A percentile compares a stretch with the other conserved stretches of the same genome.
Conservation (phyloP, 257 asterid species). For the Orobanche coerulescens region DNA sequence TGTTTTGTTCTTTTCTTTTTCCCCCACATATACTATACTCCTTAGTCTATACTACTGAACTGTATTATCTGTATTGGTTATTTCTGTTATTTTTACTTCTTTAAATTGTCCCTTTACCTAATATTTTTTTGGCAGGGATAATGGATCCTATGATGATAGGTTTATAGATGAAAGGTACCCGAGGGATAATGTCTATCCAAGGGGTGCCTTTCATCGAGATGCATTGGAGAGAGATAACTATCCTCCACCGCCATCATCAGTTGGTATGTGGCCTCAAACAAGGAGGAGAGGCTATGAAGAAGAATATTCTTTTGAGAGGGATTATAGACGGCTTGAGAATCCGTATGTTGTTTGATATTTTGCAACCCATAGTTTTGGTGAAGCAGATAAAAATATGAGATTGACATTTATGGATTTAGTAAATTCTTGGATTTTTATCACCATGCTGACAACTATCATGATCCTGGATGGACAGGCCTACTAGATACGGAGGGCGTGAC, state of each 20-base stretch:
- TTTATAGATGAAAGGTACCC: conserved; percentile 81
- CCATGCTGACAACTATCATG: conserved; percentile 33
- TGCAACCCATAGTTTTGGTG: conserved; percentile 27
- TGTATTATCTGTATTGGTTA: neutral
- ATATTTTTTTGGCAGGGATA: conserved; percentile 62
- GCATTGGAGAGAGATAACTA: conserved; percentile 70
- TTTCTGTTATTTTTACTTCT: conserved; percentile 24
- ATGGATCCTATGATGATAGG: conserved; percentile 82
- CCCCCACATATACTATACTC: neutral
- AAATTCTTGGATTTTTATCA: conserved; percentile 26
- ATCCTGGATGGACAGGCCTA: conserved; percentile 58
- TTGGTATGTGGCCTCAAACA: conserved; percentile 71
- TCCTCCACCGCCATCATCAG: conserved; percentile 64
- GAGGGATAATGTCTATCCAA: conserved; percentile 67
- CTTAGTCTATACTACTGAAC: neutral
- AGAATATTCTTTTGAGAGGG: conserved; percentile 71
- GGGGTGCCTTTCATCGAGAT: conserved; percentile 70
- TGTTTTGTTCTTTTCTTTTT: neutral
- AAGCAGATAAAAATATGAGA: conserved; percentile 36
- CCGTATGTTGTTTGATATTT: conserved; percentile 45
- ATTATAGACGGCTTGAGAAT: conserved; percentile 76
- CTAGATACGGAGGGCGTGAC: conserved; percentile 74
- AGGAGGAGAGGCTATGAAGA: conserved; percentile 82
- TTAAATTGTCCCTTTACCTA: conserved; percentile 31
- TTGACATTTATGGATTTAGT: conserved; percentile 25